phyloP scores from a whole-genome alignment of 1,139 yeast genomes.

The Lodderomyces theae region DNA sequence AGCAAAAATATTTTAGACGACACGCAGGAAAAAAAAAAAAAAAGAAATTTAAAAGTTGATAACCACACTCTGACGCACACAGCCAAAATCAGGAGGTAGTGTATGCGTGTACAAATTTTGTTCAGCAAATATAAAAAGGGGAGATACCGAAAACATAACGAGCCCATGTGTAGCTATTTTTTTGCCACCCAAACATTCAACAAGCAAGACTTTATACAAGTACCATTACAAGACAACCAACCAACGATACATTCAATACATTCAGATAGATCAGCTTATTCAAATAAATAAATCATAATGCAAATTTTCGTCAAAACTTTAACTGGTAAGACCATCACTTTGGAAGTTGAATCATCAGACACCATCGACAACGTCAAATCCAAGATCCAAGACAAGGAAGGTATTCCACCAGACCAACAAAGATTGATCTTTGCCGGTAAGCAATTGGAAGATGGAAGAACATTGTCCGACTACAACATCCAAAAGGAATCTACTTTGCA shows the following conservation, averaged over 20 bases:
- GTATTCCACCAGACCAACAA: constrained; percentile 53
- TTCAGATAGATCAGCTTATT: background rate
- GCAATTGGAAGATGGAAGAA: constrained; percentile 66
- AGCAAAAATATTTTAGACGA: no score
- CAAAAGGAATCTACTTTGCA: constrained; percentile 85
- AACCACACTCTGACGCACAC: no score
- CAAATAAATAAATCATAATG: constrained; percentile 39
- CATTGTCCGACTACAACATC: constrained; percentile 63
- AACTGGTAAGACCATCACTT: constrained; percentile 82
- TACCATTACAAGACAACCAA: background rate
- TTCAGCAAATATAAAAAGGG: background rate
- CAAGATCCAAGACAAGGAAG: constrained; percentile 77
- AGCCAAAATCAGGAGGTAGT: constrained; percentile 1
- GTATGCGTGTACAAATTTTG: background rate
- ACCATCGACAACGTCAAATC: constrained; percentile 65
- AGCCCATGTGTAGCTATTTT: background rate
- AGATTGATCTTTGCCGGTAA: constrained; percentile 59
- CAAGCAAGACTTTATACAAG: background rate
- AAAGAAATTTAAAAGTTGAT: background rate
- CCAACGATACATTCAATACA: background rate
- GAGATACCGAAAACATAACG: background rate
- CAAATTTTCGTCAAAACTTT: constrained; percentile 98
- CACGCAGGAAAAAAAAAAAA: no score
- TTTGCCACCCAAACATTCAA: background rate
- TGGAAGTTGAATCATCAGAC: constrained; percentile 71